Evolutionary conservation across 805 yeast genomes (phyloP).

Genomic region (Candida morakotiae): DNA sequence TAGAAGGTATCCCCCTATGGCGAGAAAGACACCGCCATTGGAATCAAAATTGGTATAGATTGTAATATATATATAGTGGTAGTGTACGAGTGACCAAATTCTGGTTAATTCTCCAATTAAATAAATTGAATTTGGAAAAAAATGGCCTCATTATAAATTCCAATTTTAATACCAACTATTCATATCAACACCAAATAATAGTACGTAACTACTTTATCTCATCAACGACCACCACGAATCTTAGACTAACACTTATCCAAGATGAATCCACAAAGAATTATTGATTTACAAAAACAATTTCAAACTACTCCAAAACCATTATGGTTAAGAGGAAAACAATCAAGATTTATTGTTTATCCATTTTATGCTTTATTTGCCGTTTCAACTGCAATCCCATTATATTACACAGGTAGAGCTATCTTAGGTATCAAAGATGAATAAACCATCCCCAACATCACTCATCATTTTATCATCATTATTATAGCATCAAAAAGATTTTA

Average conservation of each 20-base stretch:
- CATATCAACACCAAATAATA: background rate
- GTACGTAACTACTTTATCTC: background rate
- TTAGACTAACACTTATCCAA: background rate
- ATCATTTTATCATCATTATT: background rate
- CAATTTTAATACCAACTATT: background rate
- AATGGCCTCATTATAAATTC: constrained; percentile 4
- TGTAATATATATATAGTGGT: background rate
- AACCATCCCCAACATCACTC: background rate
- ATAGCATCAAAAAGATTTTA: background rate
- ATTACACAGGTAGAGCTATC: constrained; percentile 69
- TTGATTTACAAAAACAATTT: constrained; percentile 41
- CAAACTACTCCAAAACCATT: constrained; percentile 39
- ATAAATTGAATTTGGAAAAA: constrained; percentile 1
- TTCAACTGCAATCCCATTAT: constrained; percentile 61
- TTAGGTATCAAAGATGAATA: constrained; percentile 54
- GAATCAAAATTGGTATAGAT: too few relatives aligned
- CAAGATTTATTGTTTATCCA: constrained; percentile 72
- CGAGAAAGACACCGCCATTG: too few relatives aligned
- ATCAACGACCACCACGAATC: background rate
- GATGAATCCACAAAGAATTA: constrained; percentile 47
- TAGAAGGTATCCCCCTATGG: too few relatives aligned
- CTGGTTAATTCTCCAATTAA: constrained; percentile 1
- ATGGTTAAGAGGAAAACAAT: constrained; percentile 44
- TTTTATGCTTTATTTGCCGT: constrained; percentile 71
- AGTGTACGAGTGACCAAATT: background rate